These are phyloP conservation scores for Coemansia sp. DNA, from an alignment of 192 early-diverging fungal species.

Conservation along the genomic window DNA sequence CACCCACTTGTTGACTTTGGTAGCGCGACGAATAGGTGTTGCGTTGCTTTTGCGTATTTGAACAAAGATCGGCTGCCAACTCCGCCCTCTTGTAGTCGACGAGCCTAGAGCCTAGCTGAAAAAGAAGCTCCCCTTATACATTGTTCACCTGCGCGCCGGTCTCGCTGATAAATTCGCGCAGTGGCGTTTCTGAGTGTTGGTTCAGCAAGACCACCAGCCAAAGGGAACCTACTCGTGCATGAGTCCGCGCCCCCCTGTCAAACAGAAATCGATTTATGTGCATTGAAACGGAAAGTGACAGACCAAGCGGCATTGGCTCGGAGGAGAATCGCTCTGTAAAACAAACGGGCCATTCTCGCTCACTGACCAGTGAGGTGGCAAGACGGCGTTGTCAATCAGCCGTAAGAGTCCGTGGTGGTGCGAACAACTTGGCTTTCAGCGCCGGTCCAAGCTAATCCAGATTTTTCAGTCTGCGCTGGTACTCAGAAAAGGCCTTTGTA, in stretches of 20 bases:
- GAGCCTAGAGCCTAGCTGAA: background rate
- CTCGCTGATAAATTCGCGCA: background rate
- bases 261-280: conserved; percentile 2
- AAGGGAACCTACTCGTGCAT: background rate
- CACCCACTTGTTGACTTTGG: background rate
- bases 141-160: background rate
- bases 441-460: background rate
- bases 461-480: background rate
- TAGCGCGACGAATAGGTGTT: background rate
- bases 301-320: background rate
- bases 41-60: background rate
- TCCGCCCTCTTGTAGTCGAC: background rate
- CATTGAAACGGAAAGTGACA: background rate
- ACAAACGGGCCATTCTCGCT: background rate
- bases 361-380: background rate
- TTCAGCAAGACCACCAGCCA: background rate
- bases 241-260: conserved; percentile 1
- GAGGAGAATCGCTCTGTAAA: background rate
- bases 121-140: background rate
- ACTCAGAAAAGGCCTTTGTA: background rate
- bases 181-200: conserved; percentile 3
- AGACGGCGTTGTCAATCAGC: background rate
- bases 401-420: background rate
- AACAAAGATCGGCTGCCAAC: background rate
- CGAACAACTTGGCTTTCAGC: background rate